A percentile compares a stretch with the other conserved stretches of the same genome.
Evolutionary conservation across 2,329 filamentous ascomycete genomes (phyloP).

Genomic region (Pestalotiopsis sp.): DNA sequence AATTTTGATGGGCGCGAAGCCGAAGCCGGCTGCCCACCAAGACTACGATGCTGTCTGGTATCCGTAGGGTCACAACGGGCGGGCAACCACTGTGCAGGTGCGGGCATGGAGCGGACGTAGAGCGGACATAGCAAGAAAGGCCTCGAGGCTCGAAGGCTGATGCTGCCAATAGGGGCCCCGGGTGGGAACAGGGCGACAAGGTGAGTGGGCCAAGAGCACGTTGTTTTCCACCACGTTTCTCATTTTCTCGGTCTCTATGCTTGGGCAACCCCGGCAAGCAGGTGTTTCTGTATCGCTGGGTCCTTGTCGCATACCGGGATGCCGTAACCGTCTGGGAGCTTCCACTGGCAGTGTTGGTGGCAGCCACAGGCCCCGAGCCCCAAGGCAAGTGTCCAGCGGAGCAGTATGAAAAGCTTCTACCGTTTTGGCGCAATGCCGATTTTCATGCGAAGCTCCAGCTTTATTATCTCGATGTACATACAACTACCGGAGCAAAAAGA

Average conservation of each 20-base stretch:
- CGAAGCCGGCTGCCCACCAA: neutral
- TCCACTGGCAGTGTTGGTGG: neutral
- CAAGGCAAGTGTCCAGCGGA: neutral
- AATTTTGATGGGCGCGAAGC: neutral
- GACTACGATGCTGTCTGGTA: neutral
- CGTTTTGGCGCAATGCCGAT: slow-evolving; percentile 2
- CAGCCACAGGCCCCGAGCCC: no score
- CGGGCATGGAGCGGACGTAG: neutral
- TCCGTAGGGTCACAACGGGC: neutral
- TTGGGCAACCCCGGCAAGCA: neutral
- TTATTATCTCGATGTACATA: neutral
- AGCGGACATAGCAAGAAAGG: neutral
- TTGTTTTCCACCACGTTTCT: neutral
- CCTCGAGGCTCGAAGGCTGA: neutral
- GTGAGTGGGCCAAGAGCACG: neutral
- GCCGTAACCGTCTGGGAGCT: neutral
- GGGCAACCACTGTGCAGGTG: no score
- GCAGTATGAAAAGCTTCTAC: neutral
- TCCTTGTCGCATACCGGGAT: neutral
- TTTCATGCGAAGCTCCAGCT: neutral
- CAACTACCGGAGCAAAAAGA: neutral
- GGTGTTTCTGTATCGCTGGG: neutral
- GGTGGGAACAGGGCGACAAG: neutral
- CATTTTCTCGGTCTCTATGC: neutral
- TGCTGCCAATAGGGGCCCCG: neutral